Conservation (phyloP, 1,139 yeast genomes). For the Sugiyamaella novakii region DNA sequence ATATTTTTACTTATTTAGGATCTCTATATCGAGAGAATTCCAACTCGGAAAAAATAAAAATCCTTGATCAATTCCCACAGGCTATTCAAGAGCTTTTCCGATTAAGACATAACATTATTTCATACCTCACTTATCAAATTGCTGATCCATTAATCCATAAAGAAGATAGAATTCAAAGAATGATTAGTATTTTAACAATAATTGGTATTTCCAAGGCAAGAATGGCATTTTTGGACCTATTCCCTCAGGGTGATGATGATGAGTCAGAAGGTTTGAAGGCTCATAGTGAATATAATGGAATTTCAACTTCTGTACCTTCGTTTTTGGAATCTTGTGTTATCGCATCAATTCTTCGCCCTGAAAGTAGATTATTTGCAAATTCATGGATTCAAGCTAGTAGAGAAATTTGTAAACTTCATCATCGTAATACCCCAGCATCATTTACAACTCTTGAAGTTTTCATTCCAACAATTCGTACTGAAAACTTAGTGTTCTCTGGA, state of each 20-base stretch:
- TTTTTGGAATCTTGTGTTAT: conserved; percentile 80
- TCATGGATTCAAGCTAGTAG: conserved; percentile 66
- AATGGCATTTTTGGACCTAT: conserved; percentile 62
- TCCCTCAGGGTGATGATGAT: conserved; percentile 47
- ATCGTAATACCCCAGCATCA: conserved; percentile 16
- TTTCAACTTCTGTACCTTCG: conserved; percentile 71
- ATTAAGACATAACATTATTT: conserved; percentile 66
- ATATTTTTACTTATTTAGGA: conserved; percentile 70
- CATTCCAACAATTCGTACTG: conserved; percentile 45
- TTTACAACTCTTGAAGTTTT: conserved; percentile 35
- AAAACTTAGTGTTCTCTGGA: conserved; percentile 25
- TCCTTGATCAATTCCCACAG: conserved; percentile 63
- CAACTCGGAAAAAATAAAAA: conserved; percentile 45
- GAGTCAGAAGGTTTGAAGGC: conserved; percentile 20
- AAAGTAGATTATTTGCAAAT: conserved; percentile 65
- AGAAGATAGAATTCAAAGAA: conserved; percentile 66
- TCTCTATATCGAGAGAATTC: conserved; percentile 45
- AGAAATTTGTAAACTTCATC: conserved; percentile 35
- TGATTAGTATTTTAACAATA: conserved; percentile 69
- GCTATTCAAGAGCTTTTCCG: conserved; percentile 68
- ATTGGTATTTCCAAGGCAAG: conserved; percentile 67
- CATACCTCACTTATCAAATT: conserved; percentile 65
- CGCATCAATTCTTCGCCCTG: conserved; percentile 78
- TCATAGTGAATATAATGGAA: conserved; percentile 25
- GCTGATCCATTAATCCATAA: conserved; percentile 54